These are phyloP conservation scores for Podospora pseudocomata DNA, from an alignment of 495 filamentous ascomycete species.

Conservation along the genomic window DNA sequence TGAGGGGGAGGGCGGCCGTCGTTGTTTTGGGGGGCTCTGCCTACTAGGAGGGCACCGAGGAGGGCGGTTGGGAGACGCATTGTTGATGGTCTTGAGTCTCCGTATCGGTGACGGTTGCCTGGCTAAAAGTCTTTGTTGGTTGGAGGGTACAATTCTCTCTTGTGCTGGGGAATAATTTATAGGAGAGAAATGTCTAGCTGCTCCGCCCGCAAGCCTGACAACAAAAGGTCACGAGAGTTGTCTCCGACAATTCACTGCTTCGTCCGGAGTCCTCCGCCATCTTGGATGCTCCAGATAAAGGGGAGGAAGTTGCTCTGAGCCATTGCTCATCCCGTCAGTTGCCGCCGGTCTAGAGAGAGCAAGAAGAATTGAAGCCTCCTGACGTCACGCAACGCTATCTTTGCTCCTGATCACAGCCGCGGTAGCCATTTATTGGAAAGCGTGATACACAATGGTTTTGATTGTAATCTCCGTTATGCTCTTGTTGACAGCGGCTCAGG, in stretches of 20 bases:
- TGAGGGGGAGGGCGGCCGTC: constrained; percentile 7
- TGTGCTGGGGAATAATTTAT: background rate
- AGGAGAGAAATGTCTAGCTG: background rate
- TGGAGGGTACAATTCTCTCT: background rate
- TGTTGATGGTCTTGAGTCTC: background rate
- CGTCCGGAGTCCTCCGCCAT: background rate
- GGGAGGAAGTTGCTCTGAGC: background rate
- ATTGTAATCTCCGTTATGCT: constrained; percentile 3
- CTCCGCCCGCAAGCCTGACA: background rate
- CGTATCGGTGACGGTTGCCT: background rate
- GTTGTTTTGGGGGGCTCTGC: background rate
- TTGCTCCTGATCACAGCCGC: background rate
- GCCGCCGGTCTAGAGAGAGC: too few species aligned
- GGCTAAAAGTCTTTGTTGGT: too few species aligned
- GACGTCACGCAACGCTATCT: constrained; percentile 4
- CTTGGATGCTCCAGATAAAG: background rate
- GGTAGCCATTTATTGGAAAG: background rate
- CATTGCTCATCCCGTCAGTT: background rate
- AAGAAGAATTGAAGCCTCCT: background rate
- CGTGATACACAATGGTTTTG: background rate
- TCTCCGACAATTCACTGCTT: background rate
- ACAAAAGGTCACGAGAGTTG: background rate
- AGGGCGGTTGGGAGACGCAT: background rate
- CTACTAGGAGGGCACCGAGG: background rate
- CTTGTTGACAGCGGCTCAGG: background rate